Evolutionary conservation across 805 yeast species (phyloP), one percentile per base, ranked within the genome.

Genomic region (Starmerella stigmatis): DNA sequence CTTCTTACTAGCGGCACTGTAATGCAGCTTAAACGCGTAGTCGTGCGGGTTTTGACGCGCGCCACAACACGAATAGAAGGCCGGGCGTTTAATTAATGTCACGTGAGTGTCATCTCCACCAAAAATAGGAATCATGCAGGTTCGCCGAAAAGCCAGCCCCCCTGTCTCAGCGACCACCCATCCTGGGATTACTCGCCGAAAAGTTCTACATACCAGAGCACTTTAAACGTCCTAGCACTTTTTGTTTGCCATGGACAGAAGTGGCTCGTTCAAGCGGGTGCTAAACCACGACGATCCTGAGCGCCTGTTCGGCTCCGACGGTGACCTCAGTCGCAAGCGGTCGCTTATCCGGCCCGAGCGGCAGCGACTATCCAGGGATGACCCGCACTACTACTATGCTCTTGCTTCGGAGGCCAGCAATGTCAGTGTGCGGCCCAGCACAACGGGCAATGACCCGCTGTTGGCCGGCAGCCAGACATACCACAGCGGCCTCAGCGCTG

Each of bases 281-380:
- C 33, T 23, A 7, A 36, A 26, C 20, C 46, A 42, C 22, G 40
- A 34, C 9, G 41, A 38, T 19, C 35, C 43, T 21, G 47, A 53
- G 31, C 35, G 46, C 12, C 9, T 42, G 16, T 36, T 17, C 6
- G 43, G 48, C 15, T 36, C 47, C 1, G 43, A 45, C 10, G 48
- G 53, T 23, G 50, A 56, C 26, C 38, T 58, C 26, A 46, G 52
- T 19, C 62, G 71, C 27, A 83, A 80, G 60, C 71, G 76, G 54
- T 82, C 96, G 0, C 67, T 89, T 50, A 81, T 89, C 26, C 73
- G 85, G 50, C 94, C 94, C 3, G 97, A 89, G 58, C 75, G 97
- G 54, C 78, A 81, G 31, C 65, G 77, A 39, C 59, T 73, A 43
- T 72, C 76, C 51, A 76, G 74, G n/a, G 72, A 71, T 43, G 82